Base-by-base conservation (phyloP, 1,284 basidiomycete species). In the Cryptococcus deneoformans region DNA sequence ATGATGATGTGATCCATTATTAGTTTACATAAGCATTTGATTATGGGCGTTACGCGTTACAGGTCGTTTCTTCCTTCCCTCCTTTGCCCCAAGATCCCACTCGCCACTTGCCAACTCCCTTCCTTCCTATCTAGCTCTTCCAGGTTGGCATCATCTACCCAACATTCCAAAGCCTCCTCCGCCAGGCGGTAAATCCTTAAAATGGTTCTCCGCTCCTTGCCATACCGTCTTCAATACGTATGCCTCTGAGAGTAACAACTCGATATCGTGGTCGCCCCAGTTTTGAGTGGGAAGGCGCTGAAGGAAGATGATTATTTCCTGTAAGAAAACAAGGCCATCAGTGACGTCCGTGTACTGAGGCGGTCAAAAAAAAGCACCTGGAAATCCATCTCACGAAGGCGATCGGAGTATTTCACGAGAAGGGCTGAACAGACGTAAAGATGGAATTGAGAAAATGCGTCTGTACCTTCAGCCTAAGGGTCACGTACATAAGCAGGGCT, bases 271-370 rank as follows among this genome's bases (percentile, higher is more conserved):
- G 76, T 99, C 95, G 5, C 86, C 86, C 95, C 96, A 99, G 52
- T 85, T 84, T 69, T 95, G 90, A 2, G 95, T 99, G 8, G 96
- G 95, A 5, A 97, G 83, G 3, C 90, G 91, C 78, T 99, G 95
- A 3, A 99, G 82, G 80, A 97, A 99, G 89, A 99, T 98, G 77
- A 99, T 99, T 76, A 98, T 96, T 52, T 92, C 92, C 91, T 95
- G 64, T 3, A 39, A 49, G 34, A 12, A 11, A 3, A 34, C 20
- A 11, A 20, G n/a, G 40, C 55, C 36, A 50, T 16, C 10, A 50
- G 29, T 10, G 45, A 11, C 24, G 35, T 44, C 51, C 16, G 48
- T 29, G 12, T 29, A 9, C 7, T 4, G 8, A 47, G 9, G 50
- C 16, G 39, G 50, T 34, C 14, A 9, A 14, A 46, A 8, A 34